These are phyloP conservation scores for Komagataella pastoris DNA, from an alignment of 805 yeast species.

Conservation along the genomic window DNA sequence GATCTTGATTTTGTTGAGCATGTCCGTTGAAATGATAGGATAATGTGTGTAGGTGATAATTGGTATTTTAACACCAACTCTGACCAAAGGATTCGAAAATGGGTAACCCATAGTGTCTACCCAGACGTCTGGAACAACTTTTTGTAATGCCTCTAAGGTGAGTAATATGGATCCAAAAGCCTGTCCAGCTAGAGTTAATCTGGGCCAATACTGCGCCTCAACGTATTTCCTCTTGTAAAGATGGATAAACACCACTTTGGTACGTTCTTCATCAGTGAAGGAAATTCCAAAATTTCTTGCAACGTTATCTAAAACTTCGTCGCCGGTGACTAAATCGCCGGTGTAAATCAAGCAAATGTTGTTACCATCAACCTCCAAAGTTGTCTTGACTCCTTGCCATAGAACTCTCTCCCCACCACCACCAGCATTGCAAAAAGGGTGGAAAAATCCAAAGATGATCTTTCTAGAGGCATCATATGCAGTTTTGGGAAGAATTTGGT, in stretches of 20 bases:
- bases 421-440: constrained; percentile 90
- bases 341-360: constrained; percentile 57
- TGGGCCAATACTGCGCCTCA: background rate
- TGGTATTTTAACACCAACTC: constrained; percentile 50
- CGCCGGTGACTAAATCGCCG: constrained; percentile 20
- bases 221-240: constrained; percentile 22
- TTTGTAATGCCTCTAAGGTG: constrained; percentile 54
- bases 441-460: constrained; percentile 73
- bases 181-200: constrained; percentile 75
- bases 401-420: constrained; percentile 98
- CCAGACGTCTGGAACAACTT: constrained; percentile 77
- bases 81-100: constrained; percentile 61
- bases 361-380: constrained; percentile 32
- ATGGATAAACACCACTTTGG: constrained; percentile 49
- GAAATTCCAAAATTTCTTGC: constrained; percentile 38
- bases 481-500: constrained; percentile 15
- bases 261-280: constrained; percentile 23
- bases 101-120: constrained; percentile 94
- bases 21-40: constrained; percentile 82
- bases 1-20: constrained; percentile 51
- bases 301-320: constrained; percentile 37
- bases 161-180: constrained; percentile 66
- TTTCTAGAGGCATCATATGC: constrained; percentile 24
- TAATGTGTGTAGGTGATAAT: constrained; percentile 85
- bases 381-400: constrained; percentile 82